A percentile compares a stretch with the other conserved stretches of the same genome.
phyloP scores from a whole-genome alignment of 768 basidiomycete genomes.

The Termitomyces eurrhizus region DNA sequence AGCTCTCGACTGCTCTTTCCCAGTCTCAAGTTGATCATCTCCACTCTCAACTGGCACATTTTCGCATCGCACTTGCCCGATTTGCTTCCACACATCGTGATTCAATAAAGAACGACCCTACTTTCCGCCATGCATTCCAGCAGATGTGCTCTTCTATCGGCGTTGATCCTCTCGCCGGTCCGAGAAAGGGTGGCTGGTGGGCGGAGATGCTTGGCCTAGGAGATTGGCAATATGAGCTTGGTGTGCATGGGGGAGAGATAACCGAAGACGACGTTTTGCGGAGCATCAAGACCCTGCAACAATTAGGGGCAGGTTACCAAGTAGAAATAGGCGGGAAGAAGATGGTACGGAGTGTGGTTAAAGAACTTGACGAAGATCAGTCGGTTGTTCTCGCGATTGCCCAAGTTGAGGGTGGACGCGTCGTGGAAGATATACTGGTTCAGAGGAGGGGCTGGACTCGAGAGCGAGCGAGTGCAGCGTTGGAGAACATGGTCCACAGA shows the following conservation, averaged over 20 bases:
- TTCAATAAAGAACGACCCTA: slow-evolving; percentile 78
- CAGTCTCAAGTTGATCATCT: slow-evolving; percentile 74
- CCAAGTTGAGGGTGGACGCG: slow-evolving; percentile 60
- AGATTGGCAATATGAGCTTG: slow-evolving; percentile 95
- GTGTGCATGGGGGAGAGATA: slow-evolving; percentile 67
- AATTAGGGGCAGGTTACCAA: slow-evolving; percentile 90
- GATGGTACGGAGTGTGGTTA: slow-evolving; percentile 87
- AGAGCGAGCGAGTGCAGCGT: slow-evolving; percentile 69
- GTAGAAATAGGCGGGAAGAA: slow-evolving; percentile 70
- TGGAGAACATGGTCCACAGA: slow-evolving; percentile 87
- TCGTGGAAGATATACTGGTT: slow-evolving; percentile 63
- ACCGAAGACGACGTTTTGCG: slow-evolving; percentile 82
- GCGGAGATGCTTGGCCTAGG: slow-evolving; percentile 82
- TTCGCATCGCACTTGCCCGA: slow-evolving; percentile 71
- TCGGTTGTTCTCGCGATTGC: slow-evolving; percentile 76
- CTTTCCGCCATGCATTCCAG: slow-evolving; percentile 88
- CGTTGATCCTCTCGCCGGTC: slow-evolving; percentile 90
- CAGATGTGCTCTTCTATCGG: slow-evolving; percentile 95
- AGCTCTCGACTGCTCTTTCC: slow-evolving; percentile 77
- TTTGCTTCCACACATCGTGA: slow-evolving; percentile 85
- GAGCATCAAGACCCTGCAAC: slow-evolving; percentile 83
- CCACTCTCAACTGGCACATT: slow-evolving; percentile 76
- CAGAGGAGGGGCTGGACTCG: slow-evolving; percentile 68
- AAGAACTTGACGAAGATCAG: slow-evolving; percentile 89
- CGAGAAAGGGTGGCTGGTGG: slow-evolving; percentile 87